Percentiles rank a stretch among this genome's conserved stretches.
phyloP scores from a whole-genome alignment of 169 alveolate genomes.

The Plasmodium malariae region DNA sequence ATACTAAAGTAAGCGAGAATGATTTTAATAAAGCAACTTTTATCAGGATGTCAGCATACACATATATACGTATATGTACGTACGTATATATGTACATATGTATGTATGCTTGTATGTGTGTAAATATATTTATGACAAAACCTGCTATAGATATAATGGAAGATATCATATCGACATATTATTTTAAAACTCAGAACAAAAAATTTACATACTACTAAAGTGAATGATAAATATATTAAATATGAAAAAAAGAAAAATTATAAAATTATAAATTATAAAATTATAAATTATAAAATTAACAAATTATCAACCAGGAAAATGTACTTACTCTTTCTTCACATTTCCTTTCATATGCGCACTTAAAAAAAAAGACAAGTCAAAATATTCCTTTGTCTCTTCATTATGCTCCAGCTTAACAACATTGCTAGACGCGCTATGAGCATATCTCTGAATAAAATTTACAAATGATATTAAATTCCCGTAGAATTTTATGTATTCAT shows the following conservation, averaged over 20 bases:
- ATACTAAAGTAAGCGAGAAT: too few species aligned
- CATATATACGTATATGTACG: too few species aligned
- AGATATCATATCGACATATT: too few species aligned
- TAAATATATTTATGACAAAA: too few species aligned
- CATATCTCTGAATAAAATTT: constrained; percentile 52
- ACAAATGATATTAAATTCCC: constrained; percentile 76
- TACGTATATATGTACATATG: too few species aligned
- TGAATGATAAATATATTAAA: not conserved
- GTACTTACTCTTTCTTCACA: constrained; percentile 49
- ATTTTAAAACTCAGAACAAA: not conserved
- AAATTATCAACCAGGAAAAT: not conserved
- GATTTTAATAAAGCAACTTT: too few species aligned
- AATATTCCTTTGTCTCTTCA: constrained; percentile 32
- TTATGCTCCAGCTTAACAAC: constrained; percentile 43
- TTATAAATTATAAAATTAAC: too few species aligned
- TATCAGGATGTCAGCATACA: too few species aligned
- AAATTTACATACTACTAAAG: not conserved
- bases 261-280: not conserved
- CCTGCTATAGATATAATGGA: too few species aligned
- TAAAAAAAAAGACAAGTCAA: constrained; percentile 59
- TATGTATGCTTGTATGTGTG: too few species aligned
- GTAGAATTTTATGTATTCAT: constrained; percentile 56
- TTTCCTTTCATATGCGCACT: constrained; percentile 26
- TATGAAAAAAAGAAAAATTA: not conserved
- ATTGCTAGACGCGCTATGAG: constrained; percentile 20